These are phyloP conservation scores for Periconia digitata DNA, from an alignment of 2,329 filamentous ascomycete genomes.

Conservation along the genomic window DNA sequence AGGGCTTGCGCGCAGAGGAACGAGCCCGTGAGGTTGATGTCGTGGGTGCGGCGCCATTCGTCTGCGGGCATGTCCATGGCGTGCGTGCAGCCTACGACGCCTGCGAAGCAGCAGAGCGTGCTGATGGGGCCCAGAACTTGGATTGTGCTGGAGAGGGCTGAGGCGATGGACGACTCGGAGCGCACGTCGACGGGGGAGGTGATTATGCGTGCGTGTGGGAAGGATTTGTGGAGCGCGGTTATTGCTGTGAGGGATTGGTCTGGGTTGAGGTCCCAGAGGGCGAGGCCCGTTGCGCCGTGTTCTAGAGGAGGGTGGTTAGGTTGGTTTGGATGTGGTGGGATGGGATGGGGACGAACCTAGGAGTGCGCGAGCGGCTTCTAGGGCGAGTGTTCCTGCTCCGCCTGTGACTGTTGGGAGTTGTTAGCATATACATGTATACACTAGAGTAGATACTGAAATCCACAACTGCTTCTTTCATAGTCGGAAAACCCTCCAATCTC, in stretches of 20 bases:
- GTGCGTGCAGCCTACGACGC: slow-evolving; percentile 65
- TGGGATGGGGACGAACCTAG: slow-evolving; percentile 39
- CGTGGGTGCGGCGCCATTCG: slow-evolving; percentile 65
- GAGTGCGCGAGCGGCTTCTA: slow-evolving; percentile 61
- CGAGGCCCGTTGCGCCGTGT: slow-evolving; percentile 63
- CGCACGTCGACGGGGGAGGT: slow-evolving; percentile 62
- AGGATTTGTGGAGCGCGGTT: slow-evolving; percentile 52
- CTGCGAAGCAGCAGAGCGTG: slow-evolving; percentile 66
- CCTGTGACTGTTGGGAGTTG: slow-evolving; percentile 57
- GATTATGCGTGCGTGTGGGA: slow-evolving; percentile 56
- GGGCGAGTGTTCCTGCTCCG: slow-evolving; percentile 65
- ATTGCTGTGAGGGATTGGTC: slow-evolving; percentile 49
- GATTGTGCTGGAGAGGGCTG: slow-evolving; percentile 40
- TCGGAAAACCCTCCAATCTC: too few relatives aligned
- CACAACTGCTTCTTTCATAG: slow-evolving; percentile 5
- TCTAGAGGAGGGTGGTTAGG: slow-evolving; percentile 43
- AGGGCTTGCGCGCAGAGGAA: slow-evolving; percentile 71
- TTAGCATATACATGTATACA: neutral
- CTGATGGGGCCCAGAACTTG: slow-evolving; percentile 54
- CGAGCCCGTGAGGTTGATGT: slow-evolving; percentile 71
- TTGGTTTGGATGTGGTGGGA: neutral
- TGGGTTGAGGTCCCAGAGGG: slow-evolving; percentile 61
- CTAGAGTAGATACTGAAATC: neutral
- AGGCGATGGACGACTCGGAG: slow-evolving; percentile 50
- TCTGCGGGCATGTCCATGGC: slow-evolving; percentile 61